phyloP scores from a whole-genome alignment of 225 moss, liverwort and hornwort species.

The Anthoceros angustus region DNA sequence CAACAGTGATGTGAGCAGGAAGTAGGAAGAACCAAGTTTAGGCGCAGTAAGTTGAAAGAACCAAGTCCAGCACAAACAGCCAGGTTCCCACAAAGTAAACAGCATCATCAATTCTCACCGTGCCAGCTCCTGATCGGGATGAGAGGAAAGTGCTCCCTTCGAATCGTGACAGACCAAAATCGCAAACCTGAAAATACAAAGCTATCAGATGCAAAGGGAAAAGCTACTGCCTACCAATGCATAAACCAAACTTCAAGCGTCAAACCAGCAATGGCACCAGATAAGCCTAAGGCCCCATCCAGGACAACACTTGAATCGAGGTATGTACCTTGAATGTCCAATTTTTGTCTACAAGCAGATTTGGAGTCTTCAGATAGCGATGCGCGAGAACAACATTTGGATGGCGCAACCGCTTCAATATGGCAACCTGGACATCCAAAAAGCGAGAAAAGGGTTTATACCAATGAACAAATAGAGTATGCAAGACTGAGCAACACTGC shows the following conservation, averaged over 20 bases:
- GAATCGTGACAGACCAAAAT: constrained; percentile 51
- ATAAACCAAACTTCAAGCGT: too few species aligned
- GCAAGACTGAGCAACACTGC: background rate
- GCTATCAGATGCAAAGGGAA: background rate
- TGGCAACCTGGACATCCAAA: constrained; percentile 23
- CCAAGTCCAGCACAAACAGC: too few species aligned
- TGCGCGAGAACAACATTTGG: constrained; percentile 53
- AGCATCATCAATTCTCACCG: constrained; percentile 14
- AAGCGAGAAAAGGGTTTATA: background rate
- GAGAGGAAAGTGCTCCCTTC: constrained; percentile 39
- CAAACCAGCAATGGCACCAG: too few species aligned
- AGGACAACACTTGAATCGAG: background rate
- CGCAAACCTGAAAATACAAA: constrained; percentile 25
- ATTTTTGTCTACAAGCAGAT: constrained; percentile 41
- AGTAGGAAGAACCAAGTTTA: too few species aligned
- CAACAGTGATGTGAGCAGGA: background rate
- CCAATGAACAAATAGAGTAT: background rate
- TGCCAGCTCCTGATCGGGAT: constrained; percentile 40
- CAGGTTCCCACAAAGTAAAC: background rate
- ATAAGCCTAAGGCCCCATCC: too few species aligned
- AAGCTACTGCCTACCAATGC: background rate
- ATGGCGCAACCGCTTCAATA: constrained; percentile 41
- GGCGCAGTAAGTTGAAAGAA: too few species aligned
- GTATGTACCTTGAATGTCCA: constrained; percentile 44
- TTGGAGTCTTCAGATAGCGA: constrained; percentile 48